These are phyloP conservation scores for Apophysomyces elegans DNA, from an alignment of 371 early-diverging fungal genomes.

Conservation along the genomic window DNA sequence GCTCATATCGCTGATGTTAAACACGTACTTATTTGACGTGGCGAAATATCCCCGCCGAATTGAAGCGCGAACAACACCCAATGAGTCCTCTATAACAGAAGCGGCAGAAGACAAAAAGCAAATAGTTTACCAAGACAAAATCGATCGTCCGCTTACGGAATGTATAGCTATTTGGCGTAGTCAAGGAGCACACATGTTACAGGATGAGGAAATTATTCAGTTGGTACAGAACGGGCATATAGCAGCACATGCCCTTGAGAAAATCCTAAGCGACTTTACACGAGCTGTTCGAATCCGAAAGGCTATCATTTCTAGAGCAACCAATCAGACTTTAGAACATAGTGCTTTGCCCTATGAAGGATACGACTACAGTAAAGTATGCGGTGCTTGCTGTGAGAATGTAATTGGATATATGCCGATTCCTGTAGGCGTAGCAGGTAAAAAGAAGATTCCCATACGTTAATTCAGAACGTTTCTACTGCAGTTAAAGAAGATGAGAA, in stretches of 20 bases:
- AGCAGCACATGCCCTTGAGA: slow-evolving; percentile 86
- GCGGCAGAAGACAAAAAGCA: slow-evolving; percentile 3
- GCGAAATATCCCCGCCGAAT: slow-evolving; percentile 51
- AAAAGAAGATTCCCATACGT: not conserved
- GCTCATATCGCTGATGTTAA: slow-evolving; percentile 64
- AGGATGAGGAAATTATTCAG: slow-evolving; percentile 78
- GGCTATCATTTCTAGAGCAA: slow-evolving; percentile 73
- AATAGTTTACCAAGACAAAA: not conserved
- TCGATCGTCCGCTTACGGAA: slow-evolving; percentile 65
- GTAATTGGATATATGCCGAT: slow-evolving; percentile 95
- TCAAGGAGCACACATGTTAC: slow-evolving; percentile 30
- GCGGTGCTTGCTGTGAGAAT: slow-evolving; percentile 96
- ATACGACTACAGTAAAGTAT: slow-evolving; percentile 89
- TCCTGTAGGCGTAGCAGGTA: slow-evolving; percentile 92
- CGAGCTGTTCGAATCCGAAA: slow-evolving; percentile 90
- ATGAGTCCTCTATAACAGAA: slow-evolving; percentile 21
- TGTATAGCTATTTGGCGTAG: slow-evolving; percentile 52
- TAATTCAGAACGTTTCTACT: not conserved
- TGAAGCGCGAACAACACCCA: slow-evolving; percentile 18
- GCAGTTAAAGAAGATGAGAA: no score
- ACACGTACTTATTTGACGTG: slow-evolving; percentile 68
- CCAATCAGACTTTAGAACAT: slow-evolving; percentile 68
- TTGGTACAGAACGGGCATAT: slow-evolving; percentile 77
- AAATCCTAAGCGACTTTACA: slow-evolving; percentile 70
- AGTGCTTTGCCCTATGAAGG: slow-evolving; percentile 76